Base-by-base conservation (phyloP, 176 grass and related monocot species). In the Dendrocalamus sinicus region DNA sequence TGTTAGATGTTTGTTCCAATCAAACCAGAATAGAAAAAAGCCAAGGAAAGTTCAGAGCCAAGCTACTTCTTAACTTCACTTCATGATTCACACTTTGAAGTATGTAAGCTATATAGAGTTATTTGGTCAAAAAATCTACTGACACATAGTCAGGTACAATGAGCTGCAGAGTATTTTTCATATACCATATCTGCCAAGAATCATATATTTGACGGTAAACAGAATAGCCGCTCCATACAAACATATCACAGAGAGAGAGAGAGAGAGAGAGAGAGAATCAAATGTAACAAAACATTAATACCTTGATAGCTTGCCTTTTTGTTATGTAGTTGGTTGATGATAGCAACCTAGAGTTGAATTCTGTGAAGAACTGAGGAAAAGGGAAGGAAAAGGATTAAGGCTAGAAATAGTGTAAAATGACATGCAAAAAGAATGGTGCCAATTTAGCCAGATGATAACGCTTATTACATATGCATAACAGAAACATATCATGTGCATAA, bases 261-360 rank as follows among this genome's bases (percentile, higher is more conserved):
- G n/a, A n/a, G n/a, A n/a, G n/a, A n/a, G n/a, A n/a, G n/a, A n/a
- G n/a, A n/a, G 14, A 54, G 48, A 80, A 47, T 1, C 2, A 58
- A 8, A 58, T 32, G 77, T 72, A 72, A 62, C 20, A 79, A 54
- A 83, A 50, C 4, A 44, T 28, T 32, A 51, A 64, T 92, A 98
- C 96, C 96, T 98, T 98, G 74, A 95, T 95, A 77, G 93, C 93
- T 92, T 98, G 96, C 75, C 96, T 88, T 92, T 92, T 98, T 41
- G 96, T 98, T 58, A 98, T 92, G 75, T 98, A 98, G 81, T 93
- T 98, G 79, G 70, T 75, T 64, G 96, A 98, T 83, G 91, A 93
- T 39, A 98, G 66, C 86, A 98, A 87, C 90, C 93, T 95, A 58
- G 89, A 70, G 83, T 98, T 95, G 88, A 95, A 98, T 91, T 98